A percentile compares a stretch with the other conserved stretches of the same genome.
phyloP scores from a whole-genome alignment of 225 moss, liverwort and hornwort genomes.

The Takakia lepidozioides region DNA sequence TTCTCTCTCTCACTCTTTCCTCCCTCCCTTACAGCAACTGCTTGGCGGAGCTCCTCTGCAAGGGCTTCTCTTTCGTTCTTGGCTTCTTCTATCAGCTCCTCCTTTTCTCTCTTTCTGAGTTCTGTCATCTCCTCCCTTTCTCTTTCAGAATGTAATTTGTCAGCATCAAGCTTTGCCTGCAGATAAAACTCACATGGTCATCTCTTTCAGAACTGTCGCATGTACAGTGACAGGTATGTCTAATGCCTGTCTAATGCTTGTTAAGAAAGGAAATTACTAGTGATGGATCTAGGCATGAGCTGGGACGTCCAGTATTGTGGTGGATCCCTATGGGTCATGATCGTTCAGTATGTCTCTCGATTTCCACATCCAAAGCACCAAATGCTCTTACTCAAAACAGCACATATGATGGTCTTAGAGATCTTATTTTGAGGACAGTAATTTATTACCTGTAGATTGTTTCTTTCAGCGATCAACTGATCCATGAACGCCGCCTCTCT shows the following conservation, averaged over 20 bases:
- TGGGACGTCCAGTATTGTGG: no score
- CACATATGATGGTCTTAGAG: neutral
- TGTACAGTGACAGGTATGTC: no score
- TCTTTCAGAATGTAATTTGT: neutral
- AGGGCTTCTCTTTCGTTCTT: constrained; percentile 1
- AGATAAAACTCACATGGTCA: neutral
- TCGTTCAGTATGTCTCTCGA: no score
- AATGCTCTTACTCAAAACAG: neutral
- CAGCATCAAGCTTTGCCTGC: constrained; percentile 1
- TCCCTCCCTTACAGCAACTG: neutral
- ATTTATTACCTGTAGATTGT: neutral
- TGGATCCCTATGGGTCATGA: no score
- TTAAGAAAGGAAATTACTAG: no score
- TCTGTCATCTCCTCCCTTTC: constrained; percentile 1
- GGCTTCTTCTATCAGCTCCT: neutral
- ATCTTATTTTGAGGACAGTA: neutral
- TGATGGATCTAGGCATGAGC: no score
- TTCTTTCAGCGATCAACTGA: neutral
- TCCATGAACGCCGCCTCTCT: neutral
- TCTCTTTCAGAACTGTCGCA: no score
- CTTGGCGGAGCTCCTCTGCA: neutral
- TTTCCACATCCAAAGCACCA: no score
- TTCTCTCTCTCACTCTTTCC: constrained; percentile 4
- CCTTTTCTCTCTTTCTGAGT: constrained; percentile 5
- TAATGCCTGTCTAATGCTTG: no score